Base-by-base conservation (phyloP, 2,329 filamentous ascomycete genomes). In the Fragosphaeria purpurea region DNA sequence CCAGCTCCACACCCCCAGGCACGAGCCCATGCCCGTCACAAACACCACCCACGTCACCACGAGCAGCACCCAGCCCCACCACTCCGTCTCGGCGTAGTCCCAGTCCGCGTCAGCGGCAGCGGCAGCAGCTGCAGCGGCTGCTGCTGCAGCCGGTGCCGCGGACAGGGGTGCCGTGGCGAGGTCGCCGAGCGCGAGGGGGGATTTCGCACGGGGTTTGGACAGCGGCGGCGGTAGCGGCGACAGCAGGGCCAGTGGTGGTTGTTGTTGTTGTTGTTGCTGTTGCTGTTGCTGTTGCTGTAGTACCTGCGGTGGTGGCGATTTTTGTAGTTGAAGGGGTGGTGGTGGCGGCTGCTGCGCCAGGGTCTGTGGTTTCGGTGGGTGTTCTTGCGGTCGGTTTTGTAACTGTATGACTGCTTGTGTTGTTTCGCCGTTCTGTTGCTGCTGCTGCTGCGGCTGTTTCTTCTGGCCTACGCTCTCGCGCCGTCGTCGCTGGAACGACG, bases 41-140 rank as follows among this genome's bases (percentile, higher is more conserved):
- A 98, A 97, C 32, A 96, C 89, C 43, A 94, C 71, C 93, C 94
- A 98, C 0, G 94, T 98, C 44, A 88, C 84, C 41, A 86, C 71
- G 35, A 98, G 72, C 45, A 98, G 85, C 7, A 95, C 84, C 88
- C 91, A 98, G 1, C 93, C 93, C 91, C 93, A 98, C 83, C 88
- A 95, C 61, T 93, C 90, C 1, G 93, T 98, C 70, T 96, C 90
- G 41, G 84, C 81, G 63, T 97, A 96, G 67, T 95, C 88, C 83
- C 88, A 93, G 53, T 84, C 82, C 9, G 68, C 65, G 52, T 72
- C 83, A 30, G 41, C 46, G 7, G 31, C 48, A 30, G 42, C 46
- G 33, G 42, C 51, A 22, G 22, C 48, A 7, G 22, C 51, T 5
- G 39, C 59, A 68, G 64, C 11, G 66, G 61, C 8, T 71, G 67